Evolutionary conservation across 129 eudicot species (phyloP).

Genomic region (Saposhnikovia divaricata): DNA sequence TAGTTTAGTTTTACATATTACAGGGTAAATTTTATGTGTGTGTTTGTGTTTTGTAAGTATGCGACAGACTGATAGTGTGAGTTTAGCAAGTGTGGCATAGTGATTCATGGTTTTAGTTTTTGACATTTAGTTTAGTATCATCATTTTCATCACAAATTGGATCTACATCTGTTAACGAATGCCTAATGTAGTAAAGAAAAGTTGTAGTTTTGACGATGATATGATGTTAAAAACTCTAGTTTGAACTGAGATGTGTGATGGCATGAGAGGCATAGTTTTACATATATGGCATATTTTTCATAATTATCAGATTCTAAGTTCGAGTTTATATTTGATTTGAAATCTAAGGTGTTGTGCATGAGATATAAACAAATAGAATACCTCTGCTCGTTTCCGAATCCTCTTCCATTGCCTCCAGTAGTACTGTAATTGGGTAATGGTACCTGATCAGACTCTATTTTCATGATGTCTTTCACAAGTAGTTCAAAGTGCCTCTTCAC

Average conservation of each 20-base stretch:
- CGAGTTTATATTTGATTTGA: not conserved
- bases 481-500: conserved; percentile 64
- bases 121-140: not conserved
- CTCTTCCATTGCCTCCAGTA: conserved; percentile 33
- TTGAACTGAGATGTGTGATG: not conserved
- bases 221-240: not conserved
- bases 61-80: not conserved
- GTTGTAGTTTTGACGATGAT: not conserved
- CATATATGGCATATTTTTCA: not conserved
- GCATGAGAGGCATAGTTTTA: not conserved
- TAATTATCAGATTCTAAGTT: not conserved
- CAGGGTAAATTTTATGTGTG: conserved; percentile 12
- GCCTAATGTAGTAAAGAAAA: not conserved
- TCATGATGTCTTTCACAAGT: conserved; percentile 66
- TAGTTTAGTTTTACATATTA: not conserved
- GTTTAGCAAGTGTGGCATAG: not conserved
- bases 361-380: conserved; percentile 18
- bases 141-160: not conserved
- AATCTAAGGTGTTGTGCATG: not conserved
- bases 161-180: not conserved
- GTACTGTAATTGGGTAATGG: conserved; percentile 70
- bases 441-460: conserved; percentile 66
- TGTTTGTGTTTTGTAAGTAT: not conserved
- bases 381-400: conserved; percentile 56
- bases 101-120: not conserved